These are phyloP conservation scores for Monosporozyma solicola DNA, from an alignment of 805 yeast species.

Conservation along the genomic window DNA sequence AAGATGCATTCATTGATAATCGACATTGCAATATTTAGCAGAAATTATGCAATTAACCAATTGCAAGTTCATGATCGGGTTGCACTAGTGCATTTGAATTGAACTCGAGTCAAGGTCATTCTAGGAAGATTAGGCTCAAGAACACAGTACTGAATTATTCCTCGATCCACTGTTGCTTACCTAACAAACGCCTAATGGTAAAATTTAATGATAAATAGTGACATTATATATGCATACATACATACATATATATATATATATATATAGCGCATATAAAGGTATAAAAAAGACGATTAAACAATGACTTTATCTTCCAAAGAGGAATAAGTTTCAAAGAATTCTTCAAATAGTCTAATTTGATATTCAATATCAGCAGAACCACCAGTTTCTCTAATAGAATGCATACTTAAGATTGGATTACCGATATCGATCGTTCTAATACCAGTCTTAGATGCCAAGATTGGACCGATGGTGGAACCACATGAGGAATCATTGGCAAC, in stretches of 20 bases:
- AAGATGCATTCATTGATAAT: slow-evolving; percentile 20
- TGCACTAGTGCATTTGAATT: too few relatives aligned
- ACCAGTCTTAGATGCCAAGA: slow-evolving; percentile 79
- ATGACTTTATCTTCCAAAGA: slow-evolving; percentile 35
- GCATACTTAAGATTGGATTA: slow-evolving; percentile 89
- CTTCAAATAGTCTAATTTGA: slow-evolving; percentile 51
- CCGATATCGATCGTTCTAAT: slow-evolving; percentile 84
- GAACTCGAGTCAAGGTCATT: too few relatives aligned
- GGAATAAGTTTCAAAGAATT: slow-evolving; percentile 46
- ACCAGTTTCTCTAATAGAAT: slow-evolving; percentile 85
- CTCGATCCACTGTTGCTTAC: background rate
- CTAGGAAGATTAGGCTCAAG: too few relatives aligned
- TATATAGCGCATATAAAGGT: background rate
- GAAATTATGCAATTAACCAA: too few relatives aligned
- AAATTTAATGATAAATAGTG: background rate
- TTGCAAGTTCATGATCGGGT: too few relatives aligned
- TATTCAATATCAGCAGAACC: slow-evolving; percentile 65
- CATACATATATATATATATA: background rate
- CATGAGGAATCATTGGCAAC: slow-evolving; percentile 89
- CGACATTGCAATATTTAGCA: background rate
- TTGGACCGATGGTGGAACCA: slow-evolving; percentile 95
- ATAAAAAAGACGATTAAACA: slow-evolving; percentile 17
- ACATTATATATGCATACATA: background rate
- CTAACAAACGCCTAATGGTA: too few relatives aligned
- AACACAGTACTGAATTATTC: too few relatives aligned